phyloP scores from a whole-genome alignment of 345 rosid genomes.

The Dipteronia sinensis region DNA sequence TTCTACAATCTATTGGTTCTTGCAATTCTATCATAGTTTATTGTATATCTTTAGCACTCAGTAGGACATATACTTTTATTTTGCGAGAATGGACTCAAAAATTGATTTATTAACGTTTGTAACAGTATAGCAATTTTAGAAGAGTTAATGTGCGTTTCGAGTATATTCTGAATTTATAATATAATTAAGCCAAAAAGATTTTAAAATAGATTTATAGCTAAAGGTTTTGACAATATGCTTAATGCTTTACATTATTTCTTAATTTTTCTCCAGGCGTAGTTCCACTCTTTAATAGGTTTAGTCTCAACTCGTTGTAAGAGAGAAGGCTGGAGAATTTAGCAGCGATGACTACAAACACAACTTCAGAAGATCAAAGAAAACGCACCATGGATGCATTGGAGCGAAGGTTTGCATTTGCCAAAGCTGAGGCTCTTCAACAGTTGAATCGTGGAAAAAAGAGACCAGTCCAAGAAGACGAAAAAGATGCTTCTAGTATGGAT shows the following conservation, averaged over 20 bases:
- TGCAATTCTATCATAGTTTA: too few relatives aligned
- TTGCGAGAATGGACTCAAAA: too few relatives aligned
- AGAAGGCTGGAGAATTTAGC: neutral
- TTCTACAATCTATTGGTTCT: too few relatives aligned
- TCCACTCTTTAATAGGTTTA: neutral
- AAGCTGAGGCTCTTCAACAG: slow-evolving; percentile 59
- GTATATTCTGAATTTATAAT: too few relatives aligned
- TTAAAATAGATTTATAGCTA: too few relatives aligned
- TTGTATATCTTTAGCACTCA: too few relatives aligned
- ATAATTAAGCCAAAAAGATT: too few relatives aligned
- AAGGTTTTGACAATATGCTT: too few relatives aligned
- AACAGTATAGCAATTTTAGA: too few relatives aligned
- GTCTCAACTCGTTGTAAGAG: neutral
- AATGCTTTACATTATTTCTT: neutral
- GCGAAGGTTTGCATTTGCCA: slow-evolving; percentile 53
- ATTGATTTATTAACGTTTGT: too few relatives aligned
- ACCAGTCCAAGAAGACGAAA: slow-evolving; percentile 14
- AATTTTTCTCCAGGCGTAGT: neutral
- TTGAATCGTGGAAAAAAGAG: slow-evolving; percentile 42
- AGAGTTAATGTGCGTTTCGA: too few relatives aligned
- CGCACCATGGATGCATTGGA: slow-evolving; percentile 62
- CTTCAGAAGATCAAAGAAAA: slow-evolving; percentile 42
- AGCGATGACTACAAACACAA: slow-evolving; percentile 19
- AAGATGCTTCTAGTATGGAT: neutral
- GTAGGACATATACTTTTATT: too few relatives aligned